Evolutionary conservation across 345 rosid genomes (phyloP).

Genomic region (Euphorbia peplus): DNA sequence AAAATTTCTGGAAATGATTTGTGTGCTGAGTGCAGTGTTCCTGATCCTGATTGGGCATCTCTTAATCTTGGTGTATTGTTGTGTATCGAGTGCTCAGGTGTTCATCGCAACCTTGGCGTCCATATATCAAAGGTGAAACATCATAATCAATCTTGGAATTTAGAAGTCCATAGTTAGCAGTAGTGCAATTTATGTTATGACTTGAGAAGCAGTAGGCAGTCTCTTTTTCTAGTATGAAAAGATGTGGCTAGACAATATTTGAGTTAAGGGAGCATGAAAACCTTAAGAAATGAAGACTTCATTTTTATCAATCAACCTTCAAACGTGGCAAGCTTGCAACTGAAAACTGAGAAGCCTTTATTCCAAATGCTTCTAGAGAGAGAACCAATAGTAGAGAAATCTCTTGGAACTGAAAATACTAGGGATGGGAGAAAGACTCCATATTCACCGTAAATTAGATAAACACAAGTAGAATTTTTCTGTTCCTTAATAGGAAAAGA

Average conservation of each 20-base stretch:
- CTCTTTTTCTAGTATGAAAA: neutral
- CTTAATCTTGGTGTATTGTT: constrained; percentile 82
- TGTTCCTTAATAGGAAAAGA: too few relatives aligned
- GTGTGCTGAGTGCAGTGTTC: constrained; percentile 81
- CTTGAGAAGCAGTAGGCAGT: neutral
- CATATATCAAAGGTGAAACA: constrained; percentile 77
- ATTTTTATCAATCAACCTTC: neutral
- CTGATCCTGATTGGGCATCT: constrained; percentile 89
- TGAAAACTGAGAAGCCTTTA: neutral
- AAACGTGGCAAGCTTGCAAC: neutral
- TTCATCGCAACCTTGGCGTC: constrained; percentile 89
- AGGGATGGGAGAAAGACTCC: too few relatives aligned
- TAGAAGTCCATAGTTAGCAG: neutral
- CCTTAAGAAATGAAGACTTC: neutral
- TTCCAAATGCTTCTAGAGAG: too few relatives aligned
- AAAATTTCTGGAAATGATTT: constrained; percentile 68
- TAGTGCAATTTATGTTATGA: neutral
- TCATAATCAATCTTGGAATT: constrained; percentile 5
- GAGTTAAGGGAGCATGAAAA: neutral
- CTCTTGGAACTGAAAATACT: too few relatives aligned
- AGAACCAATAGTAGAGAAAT: too few relatives aligned
- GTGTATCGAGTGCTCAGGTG: constrained; percentile 89
- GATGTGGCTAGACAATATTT: neutral
- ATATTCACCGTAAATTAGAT: too few relatives aligned
- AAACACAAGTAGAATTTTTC: too few relatives aligned